Base-by-base conservation (phyloP, 176 grass and related monocot species). In the Areca catechu region DNA sequence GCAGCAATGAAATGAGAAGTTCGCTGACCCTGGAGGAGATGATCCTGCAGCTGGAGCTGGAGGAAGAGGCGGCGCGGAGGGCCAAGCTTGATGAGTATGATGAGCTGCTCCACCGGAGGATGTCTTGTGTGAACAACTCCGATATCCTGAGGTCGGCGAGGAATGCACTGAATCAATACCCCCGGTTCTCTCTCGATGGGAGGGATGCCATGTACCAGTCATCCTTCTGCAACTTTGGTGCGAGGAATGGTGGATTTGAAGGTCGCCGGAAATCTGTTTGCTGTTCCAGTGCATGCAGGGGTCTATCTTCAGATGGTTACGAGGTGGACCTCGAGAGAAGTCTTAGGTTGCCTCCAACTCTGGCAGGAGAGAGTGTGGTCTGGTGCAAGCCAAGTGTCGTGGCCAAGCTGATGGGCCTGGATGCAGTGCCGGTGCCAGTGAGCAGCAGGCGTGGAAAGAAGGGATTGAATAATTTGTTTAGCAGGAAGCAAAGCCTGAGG, bases 301-400 rank as follows among this genome's bases (percentile, higher is more conserved):
- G 69, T 12, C 50, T 63, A 18, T 67, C 29, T 16, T 75, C 51
- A 24, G 17, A 56, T 14, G 79, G 75, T 0, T 81, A 84, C 53
- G 73, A 82, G 59, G 74, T 96, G 56, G 92, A 85, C 75, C 19
- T 82, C 58, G 86, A 88, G 61, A 78, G 69, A 64, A 87, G 77
- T 21, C 74, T 88, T 16, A 74, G n/a, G 53, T 63, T 98, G 87
- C 87, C 87, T 28, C 54, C 83, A 2, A 87, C 79, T 19, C 61
- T 86, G 47, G 87, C 78, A 0, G 84, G 87, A 56, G 84, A 98
- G 73, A 92, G 63, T 23, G 87, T 98, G 21, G 79, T 92, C 53
- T 98, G 93, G 93, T 98, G 93, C 76, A 92, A 98, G 62, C 93
- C 93, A 0, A 67, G 73, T 3, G 77, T 98, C 6, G 93, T 98